phyloP scores from a whole-genome alignment of 164 flowering plant species.

The grape (Vitis vinifera) region ASM3070453v1 NC_081813.1:20480001-20480500 shows the following conservation, averaged over 20 bases:
- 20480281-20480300: slow-evolving; percentile 23
- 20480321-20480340: neutral
- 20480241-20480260: slow-evolving; percentile 22
- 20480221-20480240: slow-evolving; percentile 20
- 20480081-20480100: too few relatives aligned
- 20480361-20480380: neutral
- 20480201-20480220: slow-evolving; percentile 22
- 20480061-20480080: slow-evolving; percentile 5
- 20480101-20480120: too few relatives aligned
- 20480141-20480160: too few relatives aligned
- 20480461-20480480: neutral
- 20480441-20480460: neutral
- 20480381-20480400: neutral
- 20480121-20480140: too few relatives aligned
- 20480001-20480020: neutral
- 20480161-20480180: slow-evolving; percentile 24
- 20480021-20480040: too few relatives aligned
- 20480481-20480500: neutral
- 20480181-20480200: slow-evolving; percentile 38
- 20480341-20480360: neutral
- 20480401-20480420: neutral
- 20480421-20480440: neutral
- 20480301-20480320: neutral
- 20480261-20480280: slow-evolving; percentile 32
- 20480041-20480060: neutral